Evolutionary conservation across 768 basidiomycete genomes (phyloP), one percentile per base, ranked within the genome.

Genomic region (Crassisporium funariophilum): DNA sequence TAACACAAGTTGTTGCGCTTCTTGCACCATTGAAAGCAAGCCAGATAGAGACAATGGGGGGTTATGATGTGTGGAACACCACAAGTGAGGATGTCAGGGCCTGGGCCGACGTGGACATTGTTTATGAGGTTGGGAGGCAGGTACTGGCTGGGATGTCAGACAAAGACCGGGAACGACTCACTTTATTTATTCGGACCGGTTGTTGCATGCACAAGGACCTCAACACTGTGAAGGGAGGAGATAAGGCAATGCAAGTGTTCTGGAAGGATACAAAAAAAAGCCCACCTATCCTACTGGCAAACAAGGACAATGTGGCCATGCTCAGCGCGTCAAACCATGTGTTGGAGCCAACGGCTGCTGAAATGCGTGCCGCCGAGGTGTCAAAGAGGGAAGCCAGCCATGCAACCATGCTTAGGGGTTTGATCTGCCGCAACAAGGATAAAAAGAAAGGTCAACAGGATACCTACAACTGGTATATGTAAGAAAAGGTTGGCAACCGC

Each of bases 181-280:
- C 47, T n/a, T 41, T 48, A 1, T 65, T 61, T 35, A 41, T 68
- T 15, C 59, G 64, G 49, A 42, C 54, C 3, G 66, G 64, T 1
- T 67, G 66, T 42, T 58, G 58, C 24, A 64, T 64, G 63, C 65
- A 67, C 41, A 64, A 65, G 52, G 61, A 65, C 10, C 21, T 59
- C 11, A 65, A 64, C 38, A 33, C 35, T 5, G 24, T 64, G 37
- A 58, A 63, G 23, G 60, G 48, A 24, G 62, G 63, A 3, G 52
- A 49, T 17, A 34, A 23, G 4, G 35, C 20, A 13, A 58, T 64
- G 60, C 29, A 21, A 29, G 46, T 16, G 1, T 49, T 38, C 5
- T 65, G 60, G 59, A 33, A 13, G 15, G 25, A 35, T 16, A 17
- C 22, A 17, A 45, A 42, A 0, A 21, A 52, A 0, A 24, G 25